Evolutionary conservation across 495 filamentous ascomycete genomes (phyloP).

Genomic region (Podospora tetraspora): DNA sequence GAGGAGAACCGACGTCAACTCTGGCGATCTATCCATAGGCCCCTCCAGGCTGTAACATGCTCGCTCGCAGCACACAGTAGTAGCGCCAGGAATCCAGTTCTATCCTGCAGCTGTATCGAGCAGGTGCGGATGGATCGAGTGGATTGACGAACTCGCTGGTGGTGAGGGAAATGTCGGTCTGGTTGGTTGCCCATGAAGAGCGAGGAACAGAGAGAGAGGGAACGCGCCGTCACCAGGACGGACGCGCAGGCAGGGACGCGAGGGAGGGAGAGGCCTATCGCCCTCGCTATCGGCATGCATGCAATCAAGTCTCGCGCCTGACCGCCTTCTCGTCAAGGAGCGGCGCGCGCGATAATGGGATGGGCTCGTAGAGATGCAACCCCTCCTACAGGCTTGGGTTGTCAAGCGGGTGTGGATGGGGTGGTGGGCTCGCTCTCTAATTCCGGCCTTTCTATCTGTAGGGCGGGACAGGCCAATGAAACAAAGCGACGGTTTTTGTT

Average conservation of each 20-base stretch:
- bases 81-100: constrained; percentile 11
- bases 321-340: constrained; percentile 7
- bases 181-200: neutral
- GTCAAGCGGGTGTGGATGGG: constrained; percentile 1
- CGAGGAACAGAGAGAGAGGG: neutral
- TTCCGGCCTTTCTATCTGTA: constrained; percentile 7
- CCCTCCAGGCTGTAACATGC: neutral
- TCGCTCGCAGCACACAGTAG: constrained; percentile 1
- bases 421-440: neutral
- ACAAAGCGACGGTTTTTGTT: constrained; percentile 11
- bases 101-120: constrained; percentile 11
- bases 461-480: constrained; percentile 12
- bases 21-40: neutral
- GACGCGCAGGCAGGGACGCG: constrained; percentile 8
- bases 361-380: constrained; percentile 6
- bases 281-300: neutral
- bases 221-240: neutral
- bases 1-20: neutral
- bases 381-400: constrained; percentile 8
- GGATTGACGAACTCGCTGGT: neutral
- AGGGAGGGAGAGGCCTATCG: constrained; percentile 1
- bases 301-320: constrained; percentile 9
- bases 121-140: constrained; percentile 3
- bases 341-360: constrained; percentile 6
- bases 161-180: neutral